Base-by-base conservation (phyloP, 352 stramenopile genomes). In the Thraustotheca clavata region DNA sequence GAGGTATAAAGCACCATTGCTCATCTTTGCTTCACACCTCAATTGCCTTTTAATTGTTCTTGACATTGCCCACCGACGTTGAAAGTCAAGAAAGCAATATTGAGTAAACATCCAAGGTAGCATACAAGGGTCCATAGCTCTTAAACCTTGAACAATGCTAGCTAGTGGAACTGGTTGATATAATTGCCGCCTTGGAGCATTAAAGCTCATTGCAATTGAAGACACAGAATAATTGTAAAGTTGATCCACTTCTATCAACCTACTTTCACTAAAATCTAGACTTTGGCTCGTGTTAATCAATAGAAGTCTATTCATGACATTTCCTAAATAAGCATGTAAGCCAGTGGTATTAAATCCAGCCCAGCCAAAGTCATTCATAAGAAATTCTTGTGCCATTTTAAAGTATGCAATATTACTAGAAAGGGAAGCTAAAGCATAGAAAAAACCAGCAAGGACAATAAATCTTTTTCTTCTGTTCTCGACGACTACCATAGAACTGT, bases 31-130 rank as follows among this genome's bases (percentile, higher is more conserved):
- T 54, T 62, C 8, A 31, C 54, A 62, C 14, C 54, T 24, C 8
- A 34, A 16, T 40, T 62, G 32, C 24, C 54, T 18, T 31, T 22
- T 5, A 12, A 11, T 9, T 24, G 54, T 52, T 8, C 12, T 33
- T 9, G 54, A 36, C 54, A 62, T 62, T 0, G 22, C n/a, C 38
- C 57, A 65, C 43, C 11, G 7, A 11, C 27, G 18, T 14, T 22
- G 8, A 4, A 54, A 65, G 4, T 65, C 57, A 12, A 54, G 9
- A 29, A 40, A 65, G 36, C 57, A 65, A 31, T 65, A 65, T 26
- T 65, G 57, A 11, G 57, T 65, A 35, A 54, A 65, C 57, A 65
- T 62, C 34, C 36, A 62, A 6, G 54, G 54, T 4, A 62, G 33
- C 54, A 33, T 49, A 11, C 35, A 65, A 9, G 57, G 57, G 24